A percentile compares a stretch with the other conserved stretches of the same genome.
Conservation (phyloP, 164 flowering plant species). For the Paratinospora sagittata region DNA sequence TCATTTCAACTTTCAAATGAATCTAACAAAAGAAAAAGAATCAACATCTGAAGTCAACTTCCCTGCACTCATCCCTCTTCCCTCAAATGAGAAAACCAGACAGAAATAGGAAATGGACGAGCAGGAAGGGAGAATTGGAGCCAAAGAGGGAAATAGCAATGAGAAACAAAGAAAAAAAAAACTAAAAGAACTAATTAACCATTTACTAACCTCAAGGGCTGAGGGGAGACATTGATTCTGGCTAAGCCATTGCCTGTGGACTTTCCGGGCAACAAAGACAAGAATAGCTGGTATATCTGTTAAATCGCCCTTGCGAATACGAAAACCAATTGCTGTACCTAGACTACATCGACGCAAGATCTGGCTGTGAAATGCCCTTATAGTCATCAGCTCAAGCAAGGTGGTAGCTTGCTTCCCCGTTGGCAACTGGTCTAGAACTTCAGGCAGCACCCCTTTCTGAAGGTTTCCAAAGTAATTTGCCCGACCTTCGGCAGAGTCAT, state of each 20-base stretch:
- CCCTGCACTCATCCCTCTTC: not conserved
- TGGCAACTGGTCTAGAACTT: slow-evolving; percentile 62
- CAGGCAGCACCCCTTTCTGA: slow-evolving; percentile 80
- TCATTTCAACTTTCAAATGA: slow-evolving; percentile 9
- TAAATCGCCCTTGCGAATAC: slow-evolving; percentile 63
- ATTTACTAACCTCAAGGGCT: slow-evolving; percentile 64
- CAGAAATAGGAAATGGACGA: not conserved
- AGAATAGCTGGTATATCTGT: slow-evolving; percentile 89
- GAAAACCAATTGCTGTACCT: slow-evolving; percentile 88
- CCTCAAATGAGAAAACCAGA: not conserved
- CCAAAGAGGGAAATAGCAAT: not conserved
- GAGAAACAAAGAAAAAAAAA: not conserved
- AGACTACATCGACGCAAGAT: slow-evolving; percentile 79
- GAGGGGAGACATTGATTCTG: slow-evolving; percentile 65
- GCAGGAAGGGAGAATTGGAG: not conserved
- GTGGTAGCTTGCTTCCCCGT: slow-evolving; percentile 83
- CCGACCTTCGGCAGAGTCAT: slow-evolving; percentile 81
- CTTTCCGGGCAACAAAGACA: slow-evolving; percentile 89
- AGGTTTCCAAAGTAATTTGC: slow-evolving; percentile 87
- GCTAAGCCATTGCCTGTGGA: slow-evolving; percentile 81
- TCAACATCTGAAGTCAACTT: not conserved
- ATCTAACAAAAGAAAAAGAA: slow-evolving; percentile 1
- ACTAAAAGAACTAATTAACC: not conserved
- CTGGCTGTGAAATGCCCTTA: slow-evolving; percentile 95
- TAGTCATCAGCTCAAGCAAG: slow-evolving; percentile 90